These are phyloP conservation scores for Cryptococcus hybrid DNA, from an alignment of 1,284 basidiomycete genomes.

Conservation along the genomic window DNA sequence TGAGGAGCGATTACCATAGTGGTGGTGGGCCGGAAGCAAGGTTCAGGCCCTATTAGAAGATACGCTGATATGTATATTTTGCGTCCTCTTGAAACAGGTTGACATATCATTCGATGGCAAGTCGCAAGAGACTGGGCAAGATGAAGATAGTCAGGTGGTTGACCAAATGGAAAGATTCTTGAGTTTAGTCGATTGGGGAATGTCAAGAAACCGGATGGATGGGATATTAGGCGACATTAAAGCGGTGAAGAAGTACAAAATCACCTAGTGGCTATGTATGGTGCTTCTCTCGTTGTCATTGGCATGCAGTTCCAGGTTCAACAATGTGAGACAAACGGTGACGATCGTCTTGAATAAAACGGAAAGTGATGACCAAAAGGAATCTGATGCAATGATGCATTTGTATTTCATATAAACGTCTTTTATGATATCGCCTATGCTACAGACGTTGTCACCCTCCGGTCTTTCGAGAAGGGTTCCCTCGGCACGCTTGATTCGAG, in stretches of 20 bases:
- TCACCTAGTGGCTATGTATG: neutral
- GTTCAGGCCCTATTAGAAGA: conserved; percentile 76
- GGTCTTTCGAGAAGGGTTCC: no score
- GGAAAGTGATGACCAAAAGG: no score
- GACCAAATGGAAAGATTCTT: conserved; percentile 31
- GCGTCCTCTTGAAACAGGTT: no score
- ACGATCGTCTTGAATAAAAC: no score
- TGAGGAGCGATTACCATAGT: conserved; percentile 85
- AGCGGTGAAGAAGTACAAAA: neutral
- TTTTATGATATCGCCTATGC: no score
- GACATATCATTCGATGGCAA: neutral
- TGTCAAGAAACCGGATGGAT: conserved; percentile 24
- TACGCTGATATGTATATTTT: neutral
- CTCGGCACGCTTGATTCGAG: no score
- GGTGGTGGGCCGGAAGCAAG: conserved; percentile 58
- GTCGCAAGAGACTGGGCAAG: neutral
- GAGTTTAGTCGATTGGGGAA: conserved; percentile 32
- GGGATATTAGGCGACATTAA: conserved; percentile 19
- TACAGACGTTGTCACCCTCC: no score
- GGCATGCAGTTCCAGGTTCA: no score
- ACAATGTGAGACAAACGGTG: no score
- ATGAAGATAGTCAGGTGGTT: conserved; percentile 8
- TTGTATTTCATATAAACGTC: no score
- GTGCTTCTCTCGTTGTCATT: no score
- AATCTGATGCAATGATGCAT: no score